phyloP scores from a whole-genome alignment of 805 yeast species.

The Kodamaea neixiangensis region DNA sequence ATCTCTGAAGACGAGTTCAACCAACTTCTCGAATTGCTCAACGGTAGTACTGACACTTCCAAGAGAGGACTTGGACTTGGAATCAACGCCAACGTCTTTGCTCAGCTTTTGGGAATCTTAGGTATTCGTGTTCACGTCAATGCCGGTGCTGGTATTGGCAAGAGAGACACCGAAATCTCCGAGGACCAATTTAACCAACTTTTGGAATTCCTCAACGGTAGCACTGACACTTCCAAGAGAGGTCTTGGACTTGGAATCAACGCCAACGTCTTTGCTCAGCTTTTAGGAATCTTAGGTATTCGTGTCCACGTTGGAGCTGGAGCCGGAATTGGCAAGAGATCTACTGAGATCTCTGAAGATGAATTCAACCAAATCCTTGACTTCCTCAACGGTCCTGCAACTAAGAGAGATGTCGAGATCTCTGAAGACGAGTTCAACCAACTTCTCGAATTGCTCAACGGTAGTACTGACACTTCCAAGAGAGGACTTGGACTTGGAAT shows the following conservation, averaged over 20 bases:
- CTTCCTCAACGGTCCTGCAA: neutral
- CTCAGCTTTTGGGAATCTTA: conserved; percentile 12
- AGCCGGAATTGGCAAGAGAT: conserved; percentile 10
- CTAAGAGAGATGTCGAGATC: conserved; percentile 12
- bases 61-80: conserved; percentile 7
- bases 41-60: conserved; percentile 8
- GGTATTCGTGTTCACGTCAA: neutral
- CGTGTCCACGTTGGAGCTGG: conserved; percentile 10
- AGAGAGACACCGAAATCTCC: neutral
- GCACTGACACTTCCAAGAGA: conserved; percentile 9
- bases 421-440: conserved; percentile 4
- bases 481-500: conserved; percentile 13
- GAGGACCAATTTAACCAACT: neutral
- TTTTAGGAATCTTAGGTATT: conserved; percentile 12
- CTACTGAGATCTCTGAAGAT: conserved; percentile 6
- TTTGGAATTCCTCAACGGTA: conserved; percentile 2
- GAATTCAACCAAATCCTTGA: conserved; percentile 2
- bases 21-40: neutral
- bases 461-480: conserved; percentile 6
- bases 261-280: conserved; percentile 9
- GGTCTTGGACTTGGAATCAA: conserved; percentile 13
- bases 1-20: neutral
- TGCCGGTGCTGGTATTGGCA: conserved; percentile 4
- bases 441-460: neutral
- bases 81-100: conserved; percentile 16